A percentile compares a stretch with the other conserved stretches of the same genome.
phyloP scores from a whole-genome alignment of 169 alveolate species.

The Cryptosporidium baileyi region DNA sequence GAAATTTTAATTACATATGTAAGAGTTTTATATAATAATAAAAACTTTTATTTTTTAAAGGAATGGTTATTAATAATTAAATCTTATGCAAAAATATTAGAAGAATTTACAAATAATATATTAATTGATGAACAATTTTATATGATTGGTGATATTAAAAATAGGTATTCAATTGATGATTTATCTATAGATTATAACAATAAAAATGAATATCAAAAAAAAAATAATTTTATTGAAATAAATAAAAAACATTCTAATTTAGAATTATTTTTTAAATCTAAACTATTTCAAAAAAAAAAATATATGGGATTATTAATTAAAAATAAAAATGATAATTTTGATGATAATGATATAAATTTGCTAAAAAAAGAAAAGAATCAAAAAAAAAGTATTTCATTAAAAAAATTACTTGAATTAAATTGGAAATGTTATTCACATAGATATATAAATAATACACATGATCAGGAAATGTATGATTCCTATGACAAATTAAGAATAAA shows the following conservation, averaged over 20 bases:
- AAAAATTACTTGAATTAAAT: neutral
- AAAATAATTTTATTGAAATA: neutral
- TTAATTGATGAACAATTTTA: neutral
- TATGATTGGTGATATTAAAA: neutral
- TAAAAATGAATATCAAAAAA: neutral
- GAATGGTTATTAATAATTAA: slow-evolving; percentile 29
- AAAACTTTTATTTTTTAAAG: neutral
- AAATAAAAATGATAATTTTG: neutral
- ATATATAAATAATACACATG: slow-evolving; percentile 28
- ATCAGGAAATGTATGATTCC: slow-evolving; percentile 44
- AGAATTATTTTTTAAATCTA: slow-evolving; percentile 20
- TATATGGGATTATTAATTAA: neutral
- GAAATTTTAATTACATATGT: neutral
- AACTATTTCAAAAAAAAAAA: slow-evolving; percentile 11
- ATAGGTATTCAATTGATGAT: slow-evolving; percentile 28
- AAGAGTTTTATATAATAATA: neutral
- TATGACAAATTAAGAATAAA: neutral
- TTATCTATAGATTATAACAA: neutral
- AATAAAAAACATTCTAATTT: neutral
- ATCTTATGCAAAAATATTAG: neutral
- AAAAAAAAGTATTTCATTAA: neutral
- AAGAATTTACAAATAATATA: slow-evolving; percentile 13
- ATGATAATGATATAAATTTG: neutral
- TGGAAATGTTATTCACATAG: slow-evolving; percentile 60
- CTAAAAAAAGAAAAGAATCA: neutral